Base-by-base conservation (phyloP, 169 alveolate genomes). In the Theileria parva region DNA sequence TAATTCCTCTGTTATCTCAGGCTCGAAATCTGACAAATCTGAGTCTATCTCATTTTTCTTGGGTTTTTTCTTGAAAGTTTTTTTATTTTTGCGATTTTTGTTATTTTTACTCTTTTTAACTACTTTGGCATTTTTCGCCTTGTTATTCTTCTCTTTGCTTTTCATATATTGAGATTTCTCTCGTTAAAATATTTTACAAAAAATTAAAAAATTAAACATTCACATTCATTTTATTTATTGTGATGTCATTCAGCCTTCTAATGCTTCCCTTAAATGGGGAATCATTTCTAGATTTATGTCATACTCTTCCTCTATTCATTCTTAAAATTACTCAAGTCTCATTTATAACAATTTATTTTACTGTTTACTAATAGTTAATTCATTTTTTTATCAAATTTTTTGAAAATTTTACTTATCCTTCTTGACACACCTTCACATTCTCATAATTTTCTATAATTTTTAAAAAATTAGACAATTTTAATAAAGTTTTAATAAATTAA, bases 11-110 rank as follows among this genome's bases (percentile, higher is more conserved):
- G 77, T 69, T 66, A 63, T 67, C 60, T 83, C 89, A 11, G 86
- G 86, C 74, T 83, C 89, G 2, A 83, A 51, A 53, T 83, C 89
- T 9, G 89, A 83, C 48, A 83, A 50, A 28, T 83, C 85, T 11
- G 69, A 72, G 37, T 83, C 89, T 15, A 65, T 77, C 25, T 76
- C 81, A 19, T 69, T 67, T 11, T 39, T 6, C 30, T 69, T 76
- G 7, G 30, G 19, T 55, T 83, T 83, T 23, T 72, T 30, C 32
- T 67, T n/a, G 37, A 32, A 1, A 32, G 1, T 32, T 32, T 6
- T 57, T 23, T 44, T 44, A 44, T 44, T 44, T 44, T 44, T 44
- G 53, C 17, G 53, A 21, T 72, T 74, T 44, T 44, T 44, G 53
- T 8, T 4, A 21, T 72, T 74, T 8, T 61, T 53, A 9, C 66